Evolutionary conservation across 257 asterid species (phyloP).

Genomic region (Solanum megistacrolobum): DNA sequence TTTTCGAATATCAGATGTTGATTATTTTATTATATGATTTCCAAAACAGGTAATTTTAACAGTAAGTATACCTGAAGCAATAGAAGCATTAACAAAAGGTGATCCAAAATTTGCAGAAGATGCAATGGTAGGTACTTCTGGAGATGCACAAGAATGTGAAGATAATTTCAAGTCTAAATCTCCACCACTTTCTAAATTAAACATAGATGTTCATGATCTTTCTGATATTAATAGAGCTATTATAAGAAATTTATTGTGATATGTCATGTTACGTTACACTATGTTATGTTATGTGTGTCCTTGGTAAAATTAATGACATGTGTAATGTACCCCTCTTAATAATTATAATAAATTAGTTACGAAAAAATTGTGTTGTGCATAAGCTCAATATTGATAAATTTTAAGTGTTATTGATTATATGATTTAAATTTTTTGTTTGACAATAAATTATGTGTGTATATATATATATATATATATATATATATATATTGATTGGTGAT

Average conservation of each 20-base stretch:
- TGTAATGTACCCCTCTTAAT: background rate
- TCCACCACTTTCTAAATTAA: conserved; percentile 2
- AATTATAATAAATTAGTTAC: background rate
- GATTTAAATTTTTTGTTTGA: too few relatives aligned
- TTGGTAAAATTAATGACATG: background rate
- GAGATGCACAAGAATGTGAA: conserved; percentile 14
- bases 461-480: too few relatives aligned
- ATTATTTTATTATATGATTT: background rate
- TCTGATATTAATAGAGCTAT: conserved; percentile 32
- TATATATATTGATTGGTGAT: background rate
- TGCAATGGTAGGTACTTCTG: conserved; percentile 10
- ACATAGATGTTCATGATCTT: conserved; percentile 20
- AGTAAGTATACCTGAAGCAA: conserved; percentile 2
- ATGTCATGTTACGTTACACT: background rate
- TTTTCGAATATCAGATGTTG: background rate
- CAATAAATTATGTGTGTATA: too few relatives aligned
- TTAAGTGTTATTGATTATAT: too few relatives aligned
- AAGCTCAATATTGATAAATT: background rate
- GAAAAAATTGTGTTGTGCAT: background rate
- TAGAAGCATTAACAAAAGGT: conserved; percentile 22
- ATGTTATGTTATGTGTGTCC: background rate
- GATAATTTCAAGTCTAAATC: background rate
- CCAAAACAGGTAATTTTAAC: background rate
- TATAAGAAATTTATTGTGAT: conserved; percentile 24
- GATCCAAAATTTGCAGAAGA: conserved; percentile 25